A percentile compares a stretch with the other conserved stretches of the same genome.
Conservation (phyloP, 352 stramenopile species). For the Phytophthora cajani region DNA sequence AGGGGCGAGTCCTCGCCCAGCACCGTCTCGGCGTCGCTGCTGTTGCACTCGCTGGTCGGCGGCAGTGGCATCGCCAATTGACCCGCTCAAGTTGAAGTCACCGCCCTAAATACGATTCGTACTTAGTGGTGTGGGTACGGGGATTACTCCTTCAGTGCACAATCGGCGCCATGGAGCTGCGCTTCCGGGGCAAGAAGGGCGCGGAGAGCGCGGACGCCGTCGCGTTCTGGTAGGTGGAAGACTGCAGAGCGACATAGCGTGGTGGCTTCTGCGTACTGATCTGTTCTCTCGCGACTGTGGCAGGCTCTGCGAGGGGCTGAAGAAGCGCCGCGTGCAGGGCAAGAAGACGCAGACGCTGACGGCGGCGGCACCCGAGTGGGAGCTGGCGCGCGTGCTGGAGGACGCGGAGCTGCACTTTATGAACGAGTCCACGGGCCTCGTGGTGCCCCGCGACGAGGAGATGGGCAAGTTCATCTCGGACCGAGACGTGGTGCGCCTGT, state of each 20-base stretch:
- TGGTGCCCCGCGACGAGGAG: slow-evolving; percentile 59
- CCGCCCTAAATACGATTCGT: slow-evolving; percentile 10
- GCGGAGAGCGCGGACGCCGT: slow-evolving; percentile 51
- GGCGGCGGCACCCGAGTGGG: slow-evolving; percentile 51
- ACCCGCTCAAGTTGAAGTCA: slow-evolving; percentile 41
- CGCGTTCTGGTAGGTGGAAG: slow-evolving; percentile 59
- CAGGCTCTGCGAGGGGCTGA: slow-evolving; percentile 76
- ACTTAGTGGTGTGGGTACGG: slow-evolving; percentile 12
- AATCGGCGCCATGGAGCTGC: slow-evolving; percentile 45
- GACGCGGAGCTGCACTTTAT: slow-evolving; percentile 63
- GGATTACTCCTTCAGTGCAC: neutral
- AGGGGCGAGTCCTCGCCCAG: slow-evolving; percentile 40
- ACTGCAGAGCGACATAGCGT: too few relatives aligned
- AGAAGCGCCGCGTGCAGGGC: slow-evolving; percentile 67
- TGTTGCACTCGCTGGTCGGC: slow-evolving; percentile 6
- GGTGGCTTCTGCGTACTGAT: neutral
- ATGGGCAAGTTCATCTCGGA: slow-evolving; percentile 74
- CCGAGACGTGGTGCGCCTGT: slow-evolving; percentile 78
- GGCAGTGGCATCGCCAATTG: slow-evolving; percentile 5
- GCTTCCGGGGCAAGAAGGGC: slow-evolving; percentile 57
- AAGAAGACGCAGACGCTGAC: slow-evolving; percentile 57
- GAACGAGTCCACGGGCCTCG: slow-evolving; percentile 78
- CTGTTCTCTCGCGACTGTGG: neutral
- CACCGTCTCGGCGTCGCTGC: slow-evolving; percentile 52
- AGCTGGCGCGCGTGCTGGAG: slow-evolving; percentile 49